These are phyloP conservation scores for Mycoemilia scoparia DNA, from an alignment of 192 early-diverging fungal species.

Conservation along the genomic window DNA sequence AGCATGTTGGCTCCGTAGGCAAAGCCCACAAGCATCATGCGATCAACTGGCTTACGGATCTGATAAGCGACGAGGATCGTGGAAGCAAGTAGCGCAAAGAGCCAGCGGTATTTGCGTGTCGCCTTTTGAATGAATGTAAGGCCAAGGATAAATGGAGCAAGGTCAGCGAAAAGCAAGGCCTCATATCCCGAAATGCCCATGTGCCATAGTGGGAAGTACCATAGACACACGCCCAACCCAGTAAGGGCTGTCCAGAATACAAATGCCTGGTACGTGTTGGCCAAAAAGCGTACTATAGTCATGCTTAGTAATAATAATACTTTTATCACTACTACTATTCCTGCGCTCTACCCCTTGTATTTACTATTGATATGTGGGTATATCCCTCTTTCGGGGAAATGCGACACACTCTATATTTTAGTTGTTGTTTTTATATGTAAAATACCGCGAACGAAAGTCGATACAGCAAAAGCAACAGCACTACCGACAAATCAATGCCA, in stretches of 20 bases:
- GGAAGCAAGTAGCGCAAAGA: constrained; percentile 37
- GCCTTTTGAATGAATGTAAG: constrained; percentile 31
- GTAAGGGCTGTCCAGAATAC: constrained; percentile 72
- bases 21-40: constrained; percentile 36
- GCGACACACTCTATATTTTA: too few species aligned
- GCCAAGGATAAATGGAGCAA: constrained; percentile 37
- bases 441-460: too few species aligned
- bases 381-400: too few species aligned
- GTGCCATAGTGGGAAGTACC: constrained; percentile 74
- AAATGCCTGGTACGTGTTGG: constrained; percentile 54
- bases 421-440: too few species aligned
- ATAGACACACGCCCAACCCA: constrained; percentile 43
- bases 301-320: too few species aligned
- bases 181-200: constrained; percentile 75
- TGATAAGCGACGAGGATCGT: constrained; percentile 44
- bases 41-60: constrained; percentile 31
- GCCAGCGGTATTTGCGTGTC: constrained; percentile 31
- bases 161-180: constrained; percentile 43
- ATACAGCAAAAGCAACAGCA: too few species aligned
- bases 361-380: too few species aligned
- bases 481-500: too few species aligned
- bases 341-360: background rate
- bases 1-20: constrained; percentile 39
- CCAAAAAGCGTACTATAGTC: too few species aligned
- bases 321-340: too few species aligned